Percentiles rank a stretch among this genome's conserved stretches.
phyloP scores from a whole-genome alignment of 2,329 filamentous ascomycete genomes.

The Calonectria pauciramosa region DNA sequence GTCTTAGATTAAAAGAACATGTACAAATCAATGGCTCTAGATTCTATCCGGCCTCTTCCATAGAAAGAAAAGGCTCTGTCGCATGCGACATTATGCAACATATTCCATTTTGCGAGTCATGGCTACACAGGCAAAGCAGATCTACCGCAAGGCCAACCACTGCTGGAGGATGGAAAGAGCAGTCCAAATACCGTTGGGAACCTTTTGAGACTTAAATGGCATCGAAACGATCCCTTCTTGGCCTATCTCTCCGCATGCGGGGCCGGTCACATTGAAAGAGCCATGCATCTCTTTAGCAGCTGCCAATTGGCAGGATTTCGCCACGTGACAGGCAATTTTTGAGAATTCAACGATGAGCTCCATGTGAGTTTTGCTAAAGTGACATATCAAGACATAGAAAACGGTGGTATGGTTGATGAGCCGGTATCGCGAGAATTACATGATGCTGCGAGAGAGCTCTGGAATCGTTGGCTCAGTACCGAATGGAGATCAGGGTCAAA shows the following conservation, averaged over 20 bases:
- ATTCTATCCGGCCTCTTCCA: not conserved
- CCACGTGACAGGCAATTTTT: no score
- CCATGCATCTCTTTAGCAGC: not conserved
- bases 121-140: not conserved
- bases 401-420: not conserved
- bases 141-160: not conserved
- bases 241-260: not conserved
- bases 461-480: not conserved
- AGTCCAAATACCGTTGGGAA: not conserved
- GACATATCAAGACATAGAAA: no score
- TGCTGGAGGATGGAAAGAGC: not conserved
- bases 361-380: no score
- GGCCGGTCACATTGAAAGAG: not conserved
- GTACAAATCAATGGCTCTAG: not conserved
- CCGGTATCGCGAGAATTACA: not conserved
- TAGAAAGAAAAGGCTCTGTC: not conserved
- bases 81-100: not conserved
- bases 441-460: not conserved
- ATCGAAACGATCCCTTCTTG: not conserved
- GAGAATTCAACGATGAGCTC: no score
- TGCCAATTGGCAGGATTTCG: no score
- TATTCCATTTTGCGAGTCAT: slow-evolving; percentile 2
- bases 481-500: not conserved
- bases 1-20: not conserved
- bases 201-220: not conserved